Evolutionary conservation across 1,284 basidiomycete species (phyloP).

Genomic region (Xerocomus minutiporus): DNA sequence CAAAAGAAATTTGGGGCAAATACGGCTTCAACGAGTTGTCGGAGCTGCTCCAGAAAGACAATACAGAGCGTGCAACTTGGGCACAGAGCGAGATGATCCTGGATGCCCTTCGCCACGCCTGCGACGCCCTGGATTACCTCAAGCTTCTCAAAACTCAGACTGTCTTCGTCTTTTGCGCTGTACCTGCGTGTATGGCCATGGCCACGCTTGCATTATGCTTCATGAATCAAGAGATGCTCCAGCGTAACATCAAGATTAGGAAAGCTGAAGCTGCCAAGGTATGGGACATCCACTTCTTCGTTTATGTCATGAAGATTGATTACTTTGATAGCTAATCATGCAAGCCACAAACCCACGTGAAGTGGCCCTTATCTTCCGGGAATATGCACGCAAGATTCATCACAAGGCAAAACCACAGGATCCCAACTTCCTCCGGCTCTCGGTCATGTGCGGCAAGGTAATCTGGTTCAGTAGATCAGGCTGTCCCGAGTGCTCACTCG

Average conservation of each 20-base stretch:
- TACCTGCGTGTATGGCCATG: constrained; percentile 95
- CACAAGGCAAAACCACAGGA: constrained; percentile 75
- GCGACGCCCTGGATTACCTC: constrained; percentile 88
- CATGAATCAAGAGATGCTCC: constrained; percentile 89
- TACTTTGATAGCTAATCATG: constrained; percentile 72
- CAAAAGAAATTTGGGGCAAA: constrained; percentile 83
- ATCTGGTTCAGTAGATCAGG: background rate
- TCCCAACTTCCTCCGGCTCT: constrained; percentile 81
- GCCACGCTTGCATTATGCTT: constrained; percentile 91
- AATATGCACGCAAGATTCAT: constrained; percentile 82
- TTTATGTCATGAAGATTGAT: background rate
- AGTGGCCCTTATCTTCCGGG: constrained; percentile 85
- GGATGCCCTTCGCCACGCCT: constrained; percentile 83
- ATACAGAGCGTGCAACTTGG: constrained; percentile 65
- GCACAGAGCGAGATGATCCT: constrained; percentile 86
- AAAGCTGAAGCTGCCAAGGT: constrained; percentile 86
- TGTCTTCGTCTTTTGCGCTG: constrained; percentile 95
- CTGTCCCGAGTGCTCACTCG: background rate
- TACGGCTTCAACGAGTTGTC: constrained; percentile 70
- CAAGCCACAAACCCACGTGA: constrained; percentile 88
- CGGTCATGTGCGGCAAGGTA: constrained; percentile 77
- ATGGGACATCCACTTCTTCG: constrained; percentile 21
- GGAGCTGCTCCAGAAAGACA: constrained; percentile 54
- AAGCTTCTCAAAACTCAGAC: constrained; percentile 84
- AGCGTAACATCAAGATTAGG: constrained; percentile 92